Evolutionary conservation across 495 filamentous ascomycete species (phyloP), one percentile per base, ranked within the genome.

Genomic region (Terfezia claveryi): DNA sequence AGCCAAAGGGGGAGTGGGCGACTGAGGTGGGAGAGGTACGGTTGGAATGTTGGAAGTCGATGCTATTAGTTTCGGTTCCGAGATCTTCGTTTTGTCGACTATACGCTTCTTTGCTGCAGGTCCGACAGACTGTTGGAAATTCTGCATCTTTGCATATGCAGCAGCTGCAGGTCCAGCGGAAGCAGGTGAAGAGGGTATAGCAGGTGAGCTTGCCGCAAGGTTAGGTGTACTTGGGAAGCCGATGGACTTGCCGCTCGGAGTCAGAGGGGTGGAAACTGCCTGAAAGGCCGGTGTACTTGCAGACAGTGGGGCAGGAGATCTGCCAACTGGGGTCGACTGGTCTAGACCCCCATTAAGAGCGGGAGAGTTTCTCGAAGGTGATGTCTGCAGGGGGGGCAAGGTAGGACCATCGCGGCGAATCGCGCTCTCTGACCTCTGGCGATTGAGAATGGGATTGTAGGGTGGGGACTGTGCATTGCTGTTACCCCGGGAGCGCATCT

Each of bases 21-120:
- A 46, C 41, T 46, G 41, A 14, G 41, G 41, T 14, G 41, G 41
- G 8, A 46, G 41, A 20, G 41, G 14, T 46, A 17, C 27, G 6
- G 60, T 65, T 10, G 60, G 49, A 10, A 66, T 63, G n/a, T 62
- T 56, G 3, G 60, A 65, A 52, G 63, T 63, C 37, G 65, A 63
- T 4, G 60, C 56, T 37, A 66, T 50, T 36, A 66, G 57, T 10
- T 52, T 65, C 17, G 63, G 63, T 50, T 62, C 60, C 38, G 57
- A 51, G n/a, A 66, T 66, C 49, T 60, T 58, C 20, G 49, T 56
- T 51, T 66, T 66, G 36, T 65, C 51, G 3, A 66, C 55, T 23
- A 56, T 36, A 4, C 63, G 50, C 56, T 66, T 66, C 38, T 61
- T 62, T 0, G 63, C 60, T 6, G 63, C 14, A 14, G 41, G 41